A percentile compares a stretch with the other conserved stretches of the same genome.
These are phyloP conservation scores for Oldenlandia corymbosa DNA, from an alignment of 257 asterid genomes.

Conservation along the genomic window DNA sequence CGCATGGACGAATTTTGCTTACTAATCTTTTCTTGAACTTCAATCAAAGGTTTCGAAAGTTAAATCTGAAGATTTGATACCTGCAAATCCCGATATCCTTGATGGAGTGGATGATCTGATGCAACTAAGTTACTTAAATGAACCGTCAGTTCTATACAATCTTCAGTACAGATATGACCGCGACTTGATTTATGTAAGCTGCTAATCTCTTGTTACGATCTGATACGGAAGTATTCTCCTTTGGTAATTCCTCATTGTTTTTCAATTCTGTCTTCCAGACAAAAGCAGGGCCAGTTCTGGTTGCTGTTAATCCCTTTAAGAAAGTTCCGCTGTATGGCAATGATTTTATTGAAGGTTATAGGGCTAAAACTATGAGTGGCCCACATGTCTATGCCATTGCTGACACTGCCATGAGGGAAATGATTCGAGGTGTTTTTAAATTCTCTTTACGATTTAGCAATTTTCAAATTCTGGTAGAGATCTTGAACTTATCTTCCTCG, in stretches of 20 bases:
- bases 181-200: slow-evolving; percentile 82
- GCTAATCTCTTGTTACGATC: slow-evolving; percentile 14
- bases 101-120: slow-evolving; percentile 96
- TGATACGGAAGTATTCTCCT: slow-evolving; percentile 11
- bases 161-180: slow-evolving; percentile 82
- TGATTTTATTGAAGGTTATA: slow-evolving; percentile 76
- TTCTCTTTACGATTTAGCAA: slow-evolving; percentile 15
- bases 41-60: slow-evolving; percentile 66
- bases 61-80: slow-evolving; percentile 53
- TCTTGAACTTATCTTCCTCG: slow-evolving; percentile 22
- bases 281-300: slow-evolving; percentile 98
- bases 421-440: slow-evolving; percentile 78
- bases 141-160: slow-evolving; percentile 91
- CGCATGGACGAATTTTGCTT: not conserved
- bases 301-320: slow-evolving; percentile 93
- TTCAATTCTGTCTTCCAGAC: slow-evolving; percentile 50
- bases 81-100: slow-evolving; percentile 97
- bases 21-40: slow-evolving; percentile 3
- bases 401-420: slow-evolving; percentile 93
- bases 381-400: slow-evolving; percentile 97
- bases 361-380: slow-evolving; percentile 56
- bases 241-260: slow-evolving; percentile 18
- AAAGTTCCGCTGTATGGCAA: slow-evolving; percentile 71
- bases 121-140: slow-evolving; percentile 93
- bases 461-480: slow-evolving; percentile 11